These are phyloP conservation scores for Blastobotrys aristatus DNA, from an alignment of 1,139 yeast species.

Conservation along the genomic window DNA sequence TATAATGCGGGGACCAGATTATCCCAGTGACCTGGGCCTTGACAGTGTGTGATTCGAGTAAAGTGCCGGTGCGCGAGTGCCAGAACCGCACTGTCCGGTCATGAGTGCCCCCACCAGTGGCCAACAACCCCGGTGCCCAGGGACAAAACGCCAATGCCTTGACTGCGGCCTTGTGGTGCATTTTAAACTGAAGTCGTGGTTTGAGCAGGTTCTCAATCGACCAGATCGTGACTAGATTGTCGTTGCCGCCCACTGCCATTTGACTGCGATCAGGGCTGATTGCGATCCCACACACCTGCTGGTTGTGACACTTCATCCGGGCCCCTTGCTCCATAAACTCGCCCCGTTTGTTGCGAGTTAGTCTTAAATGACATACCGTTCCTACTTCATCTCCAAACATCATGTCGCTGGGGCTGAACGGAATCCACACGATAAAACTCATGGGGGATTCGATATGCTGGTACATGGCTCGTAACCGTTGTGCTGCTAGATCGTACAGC, in stretches of 20 bases:
- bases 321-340: slow-evolving; percentile 5
- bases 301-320: slow-evolving; percentile 22
- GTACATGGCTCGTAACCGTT: slow-evolving; percentile 27
- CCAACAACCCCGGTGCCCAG: slow-evolving; percentile 54
- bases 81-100: slow-evolving; percentile 70
- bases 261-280: slow-evolving; percentile 26
- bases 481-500: slow-evolving; percentile 35
- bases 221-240: slow-evolving; percentile 32
- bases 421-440: slow-evolving; percentile 62
- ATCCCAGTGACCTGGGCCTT: slow-evolving; percentile 74
- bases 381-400: slow-evolving; percentile 72
- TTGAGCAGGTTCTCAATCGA: slow-evolving; percentile 19
- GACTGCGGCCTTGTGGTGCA: slow-evolving; percentile 39
- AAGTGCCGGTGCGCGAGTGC: slow-evolving; percentile 75
- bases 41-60: slow-evolving; percentile 51
- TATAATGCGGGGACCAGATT: slow-evolving; percentile 62
- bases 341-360: slow-evolving; percentile 23
- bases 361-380: slow-evolving; percentile 44
- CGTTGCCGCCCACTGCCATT: slow-evolving; percentile 34
- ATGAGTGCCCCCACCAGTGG: slow-evolving; percentile 90
- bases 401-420: slow-evolving; percentile 39
- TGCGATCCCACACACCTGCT: slow-evolving; percentile 31
- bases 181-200: slow-evolving; percentile 22
- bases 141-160: slow-evolving; percentile 74
- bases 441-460: slow-evolving; percentile 41